These are phyloP conservation scores for Peribolospora kevripleyi DNA, from an alignment of 768 basidiomycete species.

Conservation along the genomic window DNA sequence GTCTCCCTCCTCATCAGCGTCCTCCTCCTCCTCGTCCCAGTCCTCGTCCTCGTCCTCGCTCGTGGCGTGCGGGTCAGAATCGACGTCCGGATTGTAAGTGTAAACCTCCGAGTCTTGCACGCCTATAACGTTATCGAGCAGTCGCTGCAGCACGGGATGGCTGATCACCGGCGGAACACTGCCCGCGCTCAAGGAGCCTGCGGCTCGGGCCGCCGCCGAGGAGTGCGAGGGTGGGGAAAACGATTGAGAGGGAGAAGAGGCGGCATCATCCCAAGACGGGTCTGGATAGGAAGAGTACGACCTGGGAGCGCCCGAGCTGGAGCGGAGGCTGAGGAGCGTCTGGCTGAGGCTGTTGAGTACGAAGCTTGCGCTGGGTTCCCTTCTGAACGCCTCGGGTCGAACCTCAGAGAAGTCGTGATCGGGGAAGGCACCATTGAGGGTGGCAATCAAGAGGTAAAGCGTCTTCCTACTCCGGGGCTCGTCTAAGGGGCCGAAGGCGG, in stretches of 20 bases:
- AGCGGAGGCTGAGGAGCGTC: constrained; percentile 41
- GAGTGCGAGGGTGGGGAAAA: background rate
- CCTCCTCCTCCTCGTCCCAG: constrained; percentile 28
- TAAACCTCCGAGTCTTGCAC: constrained; percentile 84
- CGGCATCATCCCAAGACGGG: constrained; percentile 27
- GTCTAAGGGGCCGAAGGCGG: constrained; percentile 73
- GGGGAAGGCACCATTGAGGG: constrained; percentile 89
- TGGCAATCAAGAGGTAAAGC: constrained; percentile 82
- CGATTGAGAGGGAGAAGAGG: background rate
- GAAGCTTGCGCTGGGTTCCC: constrained; percentile 34
- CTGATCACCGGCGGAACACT: constrained; percentile 20
- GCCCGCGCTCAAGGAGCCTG: constrained; percentile 26
- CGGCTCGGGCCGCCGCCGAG: constrained; percentile 31
- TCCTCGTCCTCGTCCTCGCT: constrained; percentile 20
- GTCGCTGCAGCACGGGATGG: constrained; percentile 64
- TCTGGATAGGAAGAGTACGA: constrained; percentile 73
- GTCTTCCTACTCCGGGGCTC: constrained; percentile 65
- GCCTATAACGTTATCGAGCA: constrained; percentile 71
- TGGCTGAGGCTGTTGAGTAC: constrained; percentile 68
- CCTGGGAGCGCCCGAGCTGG: constrained; percentile 18
- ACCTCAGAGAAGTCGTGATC: constrained; percentile 94
- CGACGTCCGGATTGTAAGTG: constrained; percentile 75
- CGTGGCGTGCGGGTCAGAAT: constrained; percentile 70
- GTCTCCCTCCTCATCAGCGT: constrained; percentile 17
- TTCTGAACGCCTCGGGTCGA: constrained; percentile 65